These are phyloP conservation scores for Carex scoparia DNA, from an alignment of 176 grass and related monocot species.

Conservation along the genomic window DNA sequence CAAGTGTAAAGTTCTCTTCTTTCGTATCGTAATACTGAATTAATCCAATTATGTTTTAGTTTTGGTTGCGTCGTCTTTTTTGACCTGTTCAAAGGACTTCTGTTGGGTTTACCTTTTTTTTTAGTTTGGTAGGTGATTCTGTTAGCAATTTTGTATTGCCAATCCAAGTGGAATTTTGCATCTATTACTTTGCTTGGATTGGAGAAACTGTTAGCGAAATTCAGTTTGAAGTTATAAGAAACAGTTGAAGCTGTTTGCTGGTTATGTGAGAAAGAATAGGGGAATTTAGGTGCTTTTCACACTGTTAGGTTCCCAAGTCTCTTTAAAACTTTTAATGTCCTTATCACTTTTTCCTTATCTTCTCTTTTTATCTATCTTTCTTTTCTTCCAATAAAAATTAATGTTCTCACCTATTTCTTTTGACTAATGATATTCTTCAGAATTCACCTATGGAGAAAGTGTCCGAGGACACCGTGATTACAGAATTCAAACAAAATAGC, in stretches of 20 bases:
- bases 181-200: constrained; percentile 5
- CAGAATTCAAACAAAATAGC: constrained; percentile 47
- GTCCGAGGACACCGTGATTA: constrained; percentile 54
- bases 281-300: constrained; percentile 13
- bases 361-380: neutral
- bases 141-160: constrained; percentile 1
- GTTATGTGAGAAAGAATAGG: neutral
- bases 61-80: neutral
- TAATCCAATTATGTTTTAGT: neutral
- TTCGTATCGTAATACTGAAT: neutral
- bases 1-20: constrained; percentile 30
- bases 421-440: neutral
- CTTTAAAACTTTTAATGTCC: neutral
- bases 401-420: neutral
- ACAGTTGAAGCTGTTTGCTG: neutral
- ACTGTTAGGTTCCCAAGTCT: neutral
- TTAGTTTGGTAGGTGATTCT: neutral
- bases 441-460: constrained; percentile 73
- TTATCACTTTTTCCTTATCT: neutral
- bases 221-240: neutral
- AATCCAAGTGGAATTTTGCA: neutral
- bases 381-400: constrained; percentile 6
- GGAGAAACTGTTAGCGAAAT: neutral
- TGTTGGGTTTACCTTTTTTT: neutral
- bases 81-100: neutral